Evolutionary conservation across 352 stramenopile genomes (phyloP), one percentile per base, ranked within the genome.

Genomic region (Phytophthora foliorum): DNA sequence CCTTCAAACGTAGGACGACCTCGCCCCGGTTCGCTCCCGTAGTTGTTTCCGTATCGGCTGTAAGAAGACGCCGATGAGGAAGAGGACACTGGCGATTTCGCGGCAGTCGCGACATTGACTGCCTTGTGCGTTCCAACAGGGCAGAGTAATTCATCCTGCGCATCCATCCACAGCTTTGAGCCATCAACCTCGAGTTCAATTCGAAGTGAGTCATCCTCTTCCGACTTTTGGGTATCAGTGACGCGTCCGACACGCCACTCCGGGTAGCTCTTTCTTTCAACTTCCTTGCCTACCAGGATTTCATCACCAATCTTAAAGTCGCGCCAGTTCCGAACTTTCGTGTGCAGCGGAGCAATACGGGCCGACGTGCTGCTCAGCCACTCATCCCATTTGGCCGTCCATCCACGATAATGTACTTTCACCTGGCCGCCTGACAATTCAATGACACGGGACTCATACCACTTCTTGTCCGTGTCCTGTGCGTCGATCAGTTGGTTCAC

Each of bases 311-410:
- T 51, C 38, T 81, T 56, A 45, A 95, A 93, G 14, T 76, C 71
- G 17, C 88, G 81, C 88, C 88, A 95, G 55, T 93, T 90, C 6
- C 31, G 69, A 24, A 94, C 82, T 22, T 79, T 74, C 4, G 96
- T 98, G 54, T 98, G 88, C 55, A 99, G 94, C 2, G 92, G 93
- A 25, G 90, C 84, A 29, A 99, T 74, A 8, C 96, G 84, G 14
- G 85, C 62, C 11, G 96, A 99, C 60, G 93, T 81, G 29, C 84
- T 90, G 6, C 82, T 67, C 24, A 99, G 77, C 95, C 96, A 99
- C 75, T 99, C 96, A 75, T 99, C 97, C 97, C 97, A 99, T 61
- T 97, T 94, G 11, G 87, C 63, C 3, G 97, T 98, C 97, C 97
- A 99, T 7, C 97, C 97, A 57, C 98, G 98, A 71, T 98, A 99